Conservation (phyloP, 768 basidiomycete species). For the Favolaschia claudopus region DNA sequence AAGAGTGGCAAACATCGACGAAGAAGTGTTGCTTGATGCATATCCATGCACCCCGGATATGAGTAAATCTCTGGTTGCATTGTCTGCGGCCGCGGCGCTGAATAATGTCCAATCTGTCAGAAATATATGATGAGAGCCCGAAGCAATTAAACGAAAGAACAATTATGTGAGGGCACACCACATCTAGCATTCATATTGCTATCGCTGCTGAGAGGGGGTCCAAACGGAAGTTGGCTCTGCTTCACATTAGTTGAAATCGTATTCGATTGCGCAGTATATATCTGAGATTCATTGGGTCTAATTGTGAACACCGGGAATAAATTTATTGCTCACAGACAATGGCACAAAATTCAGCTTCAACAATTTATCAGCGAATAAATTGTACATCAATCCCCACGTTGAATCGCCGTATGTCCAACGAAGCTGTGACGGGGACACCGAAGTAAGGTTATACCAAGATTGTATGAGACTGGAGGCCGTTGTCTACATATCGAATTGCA, state of each 20-base stretch:
- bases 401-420: slow-evolving; percentile 29
- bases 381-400: slow-evolving; percentile 54
- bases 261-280: not conserved
- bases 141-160: not conserved
- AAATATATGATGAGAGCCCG: no score
- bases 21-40: not conserved
- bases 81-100: not conserved
- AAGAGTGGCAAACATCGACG: not conserved
- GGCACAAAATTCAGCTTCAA: slow-evolving; percentile 51
- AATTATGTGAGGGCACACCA: not conserved
- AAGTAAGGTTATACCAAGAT: slow-evolving; percentile 14
- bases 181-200: not conserved
- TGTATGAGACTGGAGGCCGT: not conserved
- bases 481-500: not conserved
- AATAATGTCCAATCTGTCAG: slow-evolving; percentile 8
- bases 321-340: slow-evolving; percentile 6
- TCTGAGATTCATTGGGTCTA: not conserved
- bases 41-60: not conserved
- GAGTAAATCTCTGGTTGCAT: not conserved
- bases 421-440: slow-evolving; percentile 23
- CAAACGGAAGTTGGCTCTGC: not conserved
- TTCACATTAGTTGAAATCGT: not conserved
- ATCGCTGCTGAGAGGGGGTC: not conserved
- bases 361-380: slow-evolving; percentile 58
- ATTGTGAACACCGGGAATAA: not conserved